phyloP scores from a whole-genome alignment of 1,284 basidiomycete genomes.

The Serendipita sp. region DNA sequence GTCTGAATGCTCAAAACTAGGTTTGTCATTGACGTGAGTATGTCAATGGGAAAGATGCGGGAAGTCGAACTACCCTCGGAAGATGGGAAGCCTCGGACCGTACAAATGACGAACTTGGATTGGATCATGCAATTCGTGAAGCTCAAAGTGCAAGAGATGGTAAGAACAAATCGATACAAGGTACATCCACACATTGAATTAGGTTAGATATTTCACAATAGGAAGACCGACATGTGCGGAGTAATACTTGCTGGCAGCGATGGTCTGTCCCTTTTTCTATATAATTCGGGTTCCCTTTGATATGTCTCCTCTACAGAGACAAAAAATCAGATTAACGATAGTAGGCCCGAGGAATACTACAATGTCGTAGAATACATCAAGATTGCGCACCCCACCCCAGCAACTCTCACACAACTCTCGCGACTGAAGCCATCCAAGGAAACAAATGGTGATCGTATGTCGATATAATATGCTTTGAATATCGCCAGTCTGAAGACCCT shows the following conservation, averaged over 20 bases:
- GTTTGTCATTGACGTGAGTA: conserved; percentile 76
- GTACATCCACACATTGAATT: background rate
- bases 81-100: conserved; percentile 35
- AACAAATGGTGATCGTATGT: conserved; percentile 51
- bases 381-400: conserved; percentile 62
- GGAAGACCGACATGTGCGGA: conserved; percentile 86
- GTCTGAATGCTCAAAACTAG: conserved; percentile 8
- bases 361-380: conserved; percentile 66
- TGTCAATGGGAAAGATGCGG: conserved; percentile 62
- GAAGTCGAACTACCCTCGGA: conserved; percentile 42
- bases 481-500: background rate
- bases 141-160: conserved; percentile 81
- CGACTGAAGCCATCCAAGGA: conserved; percentile 45
- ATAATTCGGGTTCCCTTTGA: conserved; percentile 14
- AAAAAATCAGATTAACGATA: conserved; percentile 52
- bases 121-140: conserved; percentile 77
- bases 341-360: conserved; percentile 53
- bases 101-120: conserved; percentile 61
- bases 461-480: conserved; percentile 22
- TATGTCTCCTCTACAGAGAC: conserved; percentile 34
- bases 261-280: conserved; percentile 28
- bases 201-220: conserved; percentile 64
- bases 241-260: conserved; percentile 74
- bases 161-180: conserved; percentile 19
- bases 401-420: conserved; percentile 61